Conservation (phyloP, 139 green algal genomes). For the Choricystis sp. region DNA sequence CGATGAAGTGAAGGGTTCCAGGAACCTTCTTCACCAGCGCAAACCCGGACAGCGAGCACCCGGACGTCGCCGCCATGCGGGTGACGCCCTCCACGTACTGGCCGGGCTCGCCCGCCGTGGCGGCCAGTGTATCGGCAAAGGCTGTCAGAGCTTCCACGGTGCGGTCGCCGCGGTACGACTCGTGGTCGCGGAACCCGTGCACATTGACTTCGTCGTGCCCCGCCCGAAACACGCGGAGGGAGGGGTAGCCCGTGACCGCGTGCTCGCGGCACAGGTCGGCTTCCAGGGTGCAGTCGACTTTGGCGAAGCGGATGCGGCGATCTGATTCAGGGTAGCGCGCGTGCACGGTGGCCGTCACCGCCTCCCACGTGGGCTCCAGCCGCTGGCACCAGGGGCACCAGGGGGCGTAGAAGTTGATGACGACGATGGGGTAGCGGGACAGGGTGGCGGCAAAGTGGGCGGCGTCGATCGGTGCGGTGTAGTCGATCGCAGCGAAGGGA, state of each 20-base stretch:
- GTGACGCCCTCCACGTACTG: constrained; percentile 6
- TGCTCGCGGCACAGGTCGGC: constrained; percentile 66
- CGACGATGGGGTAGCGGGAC: constrained; percentile 45
- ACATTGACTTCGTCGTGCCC: constrained; percentile 22
- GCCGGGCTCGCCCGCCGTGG: constrained; percentile 49
- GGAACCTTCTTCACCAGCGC: constrained; percentile 96
- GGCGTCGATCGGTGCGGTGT: constrained; percentile 22
- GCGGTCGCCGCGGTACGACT: constrained; percentile 64
- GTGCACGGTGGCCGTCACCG: constrained; percentile 65
- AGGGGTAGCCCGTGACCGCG: constrained; percentile 86
- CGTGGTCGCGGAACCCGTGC: constrained; percentile 38
- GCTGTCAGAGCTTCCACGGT: constrained; percentile 65
- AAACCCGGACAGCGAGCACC: constrained; percentile 50
- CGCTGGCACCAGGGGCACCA: constrained; percentile 96
- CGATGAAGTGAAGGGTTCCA: constrained; percentile 69
- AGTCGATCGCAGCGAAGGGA: constrained; percentile 36
- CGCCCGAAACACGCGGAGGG: constrained; percentile 74
- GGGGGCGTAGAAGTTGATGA: constrained; percentile 90
- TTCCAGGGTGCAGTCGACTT: constrained; percentile 87
- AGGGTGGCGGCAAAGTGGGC: constrained; percentile 26
- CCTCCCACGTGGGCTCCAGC: constrained; percentile 87
- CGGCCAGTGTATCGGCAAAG: constrained; percentile 71
- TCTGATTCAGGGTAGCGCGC: constrained; percentile 73
- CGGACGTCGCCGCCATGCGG: not conserved
- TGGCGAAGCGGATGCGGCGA: constrained; percentile 72